Conservation (phyloP, 371 early-diverging fungal genomes). For the Mucor velutinosus region DNA sequence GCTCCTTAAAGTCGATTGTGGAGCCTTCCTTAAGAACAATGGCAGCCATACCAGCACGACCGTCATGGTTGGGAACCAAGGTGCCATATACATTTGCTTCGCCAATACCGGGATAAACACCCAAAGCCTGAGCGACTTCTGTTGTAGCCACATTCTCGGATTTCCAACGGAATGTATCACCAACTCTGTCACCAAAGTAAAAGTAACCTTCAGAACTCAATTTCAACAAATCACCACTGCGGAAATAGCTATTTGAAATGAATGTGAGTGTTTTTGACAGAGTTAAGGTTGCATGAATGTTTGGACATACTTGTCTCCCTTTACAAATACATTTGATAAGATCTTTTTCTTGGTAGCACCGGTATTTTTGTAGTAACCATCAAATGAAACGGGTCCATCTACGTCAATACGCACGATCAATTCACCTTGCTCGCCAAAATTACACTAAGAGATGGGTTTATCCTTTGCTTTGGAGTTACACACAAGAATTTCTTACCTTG, state of each 20-base stretch:
- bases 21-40: constrained; percentile 35
- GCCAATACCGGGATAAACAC: constrained; percentile 54
- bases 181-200: constrained; percentile 75
- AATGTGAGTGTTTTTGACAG: not conserved
- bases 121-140: constrained; percentile 65
- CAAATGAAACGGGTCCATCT: constrained; percentile 21
- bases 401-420: constrained; percentile 39
- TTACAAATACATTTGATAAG: constrained; percentile 32
- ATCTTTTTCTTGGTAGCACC: constrained; percentile 54
- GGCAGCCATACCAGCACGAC: constrained; percentile 78
- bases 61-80: constrained; percentile 54
- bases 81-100: constrained; percentile 72
- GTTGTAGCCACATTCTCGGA: constrained; percentile 70
- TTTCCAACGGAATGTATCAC: constrained; percentile 79
- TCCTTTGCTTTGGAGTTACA: not conserved
- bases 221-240: constrained; percentile 70
- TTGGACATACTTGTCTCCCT: constrained; percentile 26
- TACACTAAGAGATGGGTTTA: constrained; percentile 12
- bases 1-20: constrained; percentile 28
- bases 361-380: constrained; percentile 49
- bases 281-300: not conserved
- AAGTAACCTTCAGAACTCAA: constrained; percentile 58
- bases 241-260: constrained; percentile 49
- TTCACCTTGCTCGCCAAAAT: constrained; percentile 55
- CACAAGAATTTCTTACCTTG: constrained; percentile 12